A percentile compares a stretch with the other conserved stretches of the same genome.
Evolutionary conservation across 2,329 filamentous ascomycete species (phyloP).

Genomic region (Nemania bipapillata): DNA sequence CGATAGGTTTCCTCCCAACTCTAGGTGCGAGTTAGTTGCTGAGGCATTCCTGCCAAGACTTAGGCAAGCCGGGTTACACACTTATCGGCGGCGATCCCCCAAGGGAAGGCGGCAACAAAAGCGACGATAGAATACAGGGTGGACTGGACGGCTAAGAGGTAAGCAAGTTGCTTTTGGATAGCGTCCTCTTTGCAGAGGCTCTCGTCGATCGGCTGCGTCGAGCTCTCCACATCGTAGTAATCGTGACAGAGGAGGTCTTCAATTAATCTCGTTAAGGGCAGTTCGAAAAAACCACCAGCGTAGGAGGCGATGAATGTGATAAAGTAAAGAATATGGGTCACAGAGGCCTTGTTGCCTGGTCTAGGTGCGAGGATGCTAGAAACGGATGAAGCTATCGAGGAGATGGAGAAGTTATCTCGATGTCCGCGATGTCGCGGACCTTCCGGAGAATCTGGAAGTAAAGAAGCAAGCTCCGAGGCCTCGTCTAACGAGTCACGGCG

Average conservation of each 20-base stretch:
- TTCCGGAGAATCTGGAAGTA: slow-evolving; percentile 31
- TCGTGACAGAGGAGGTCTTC: slow-evolving; percentile 56
- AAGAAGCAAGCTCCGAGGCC: slow-evolving; percentile 26
- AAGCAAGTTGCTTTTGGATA: slow-evolving; percentile 53
- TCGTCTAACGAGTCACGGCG: slow-evolving; percentile 26
- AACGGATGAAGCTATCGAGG: slow-evolving; percentile 42
- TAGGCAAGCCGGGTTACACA: slow-evolving; percentile 19
- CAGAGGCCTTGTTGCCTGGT: slow-evolving; percentile 40
- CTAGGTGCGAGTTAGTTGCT: slow-evolving; percentile 33
- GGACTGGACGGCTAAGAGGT: slow-evolving; percentile 49
- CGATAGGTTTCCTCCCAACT: slow-evolving; percentile 53
- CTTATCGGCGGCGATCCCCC: slow-evolving; percentile 53
- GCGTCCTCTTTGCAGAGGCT: slow-evolving; percentile 51
- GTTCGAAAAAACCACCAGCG: slow-evolving; percentile 47
- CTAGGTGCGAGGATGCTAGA: slow-evolving; percentile 43
- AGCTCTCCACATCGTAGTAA: slow-evolving; percentile 48
- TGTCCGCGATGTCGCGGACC: slow-evolving; percentile 38
- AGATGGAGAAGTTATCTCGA: slow-evolving; percentile 37
- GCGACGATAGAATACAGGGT: slow-evolving; percentile 50
- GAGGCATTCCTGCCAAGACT: not conserved
- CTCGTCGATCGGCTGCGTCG: slow-evolving; percentile 51
- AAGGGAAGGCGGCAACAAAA: slow-evolving; percentile 54
- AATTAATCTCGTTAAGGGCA: slow-evolving; percentile 52
- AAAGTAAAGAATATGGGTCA: slow-evolving; percentile 50
- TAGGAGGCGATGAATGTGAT: slow-evolving; percentile 51